Percentiles rank a stretch among this genome's conserved stretches.
Conservation (phyloP, 2,329 filamentous ascomycete genomes). For the Didymella pomorum region DNA sequence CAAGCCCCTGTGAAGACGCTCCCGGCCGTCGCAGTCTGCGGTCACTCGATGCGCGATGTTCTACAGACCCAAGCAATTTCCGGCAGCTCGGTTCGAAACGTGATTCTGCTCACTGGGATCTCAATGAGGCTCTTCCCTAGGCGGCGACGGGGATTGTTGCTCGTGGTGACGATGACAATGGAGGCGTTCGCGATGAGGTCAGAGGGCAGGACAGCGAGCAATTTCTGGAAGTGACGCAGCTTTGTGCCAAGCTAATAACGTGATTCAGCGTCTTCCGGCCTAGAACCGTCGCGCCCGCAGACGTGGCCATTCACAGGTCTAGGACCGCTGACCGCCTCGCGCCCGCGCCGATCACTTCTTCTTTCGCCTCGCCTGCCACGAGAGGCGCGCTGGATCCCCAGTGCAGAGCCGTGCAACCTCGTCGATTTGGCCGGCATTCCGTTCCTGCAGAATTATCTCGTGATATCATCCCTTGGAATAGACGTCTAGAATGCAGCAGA, state of each 20-base stretch:
- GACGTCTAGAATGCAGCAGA: conserved; percentile 7
- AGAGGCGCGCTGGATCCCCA: conserved; percentile 21
- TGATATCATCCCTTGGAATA: conserved; percentile 19
- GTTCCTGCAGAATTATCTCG: conserved; percentile 21
- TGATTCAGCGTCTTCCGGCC: conserved; percentile 34
- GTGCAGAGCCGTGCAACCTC: conserved; percentile 17
- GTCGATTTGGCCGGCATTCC: conserved; percentile 17
- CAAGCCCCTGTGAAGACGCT: conserved; percentile 38
- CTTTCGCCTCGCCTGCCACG: conserved; percentile 34
- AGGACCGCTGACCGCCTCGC: conserved; percentile 21
- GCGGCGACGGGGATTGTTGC: conserved; percentile 37
- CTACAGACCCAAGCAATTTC: conserved; percentile 16
- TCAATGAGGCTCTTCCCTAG: conserved; percentile 40
- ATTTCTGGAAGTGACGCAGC: conserved; percentile 46
- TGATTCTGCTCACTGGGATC: conserved; percentile 23
- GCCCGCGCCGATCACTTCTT: conserved; percentile 28
- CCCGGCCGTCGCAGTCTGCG: conserved; percentile 24
- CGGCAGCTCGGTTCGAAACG: conserved; percentile 21
- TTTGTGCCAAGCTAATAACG: conserved; percentile 40
- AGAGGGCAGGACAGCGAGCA: conserved; percentile 45
- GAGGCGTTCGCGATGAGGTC: conserved; percentile 49
- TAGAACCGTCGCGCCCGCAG: conserved; percentile 10
- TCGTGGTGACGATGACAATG: conserved; percentile 44
- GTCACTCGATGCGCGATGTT: conserved; percentile 24
- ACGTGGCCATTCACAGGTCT: conserved; percentile 7